Percentiles rank a stretch among this genome's conserved stretches.
Evolutionary conservation across 306 rosid species (phyloP).

Genomic region (Acacia acuminata): DNA sequence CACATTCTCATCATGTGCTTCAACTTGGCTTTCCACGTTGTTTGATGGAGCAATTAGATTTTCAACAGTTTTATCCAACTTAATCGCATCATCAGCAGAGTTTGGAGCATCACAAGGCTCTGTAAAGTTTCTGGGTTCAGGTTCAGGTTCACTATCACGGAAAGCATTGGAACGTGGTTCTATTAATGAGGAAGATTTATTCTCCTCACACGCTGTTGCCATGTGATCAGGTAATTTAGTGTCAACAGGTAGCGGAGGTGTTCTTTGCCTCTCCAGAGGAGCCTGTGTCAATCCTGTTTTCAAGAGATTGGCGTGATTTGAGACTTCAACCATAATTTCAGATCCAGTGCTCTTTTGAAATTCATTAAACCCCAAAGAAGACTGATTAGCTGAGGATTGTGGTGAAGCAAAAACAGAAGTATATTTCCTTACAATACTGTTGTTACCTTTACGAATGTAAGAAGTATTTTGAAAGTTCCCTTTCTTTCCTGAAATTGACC

Average conservation of each 20-base stretch:
- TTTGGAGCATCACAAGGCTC: conserved; percentile 3
- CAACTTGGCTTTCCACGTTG: conserved; percentile 49
- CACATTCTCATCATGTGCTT: conserved; percentile 33
- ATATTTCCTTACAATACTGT: conserved; percentile 81
- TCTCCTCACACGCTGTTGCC: conserved; percentile 33
- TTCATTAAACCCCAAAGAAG: conserved; percentile 49
- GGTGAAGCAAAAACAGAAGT: conserved; percentile 54
- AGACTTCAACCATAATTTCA: conserved; percentile 43
- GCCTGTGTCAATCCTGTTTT: conserved; percentile 39
- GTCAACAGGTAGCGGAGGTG: conserved; percentile 41
- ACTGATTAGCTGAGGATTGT: conserved; percentile 41
- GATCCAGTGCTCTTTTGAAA: conserved; percentile 42
- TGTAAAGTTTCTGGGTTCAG: conserved; percentile 14
- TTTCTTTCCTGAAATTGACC: conserved; percentile 49
- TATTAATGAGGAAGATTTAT: conserved; percentile 33
- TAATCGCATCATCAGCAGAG: conserved; percentile 11
- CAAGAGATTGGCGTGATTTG: conserved; percentile 35
- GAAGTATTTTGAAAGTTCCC: conserved; percentile 61
- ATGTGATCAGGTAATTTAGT: conserved; percentile 19
- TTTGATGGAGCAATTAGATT: conserved; percentile 42
- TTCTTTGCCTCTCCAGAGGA: conserved; percentile 48
- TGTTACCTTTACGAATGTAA: conserved; percentile 84
- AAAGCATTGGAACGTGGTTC: conserved; percentile 50
- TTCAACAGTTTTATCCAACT: conserved; percentile 36
- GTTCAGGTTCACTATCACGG: conserved; percentile 46